These are phyloP conservation scores for Podaxis pistillaris DNA, from an alignment of 768 basidiomycete species.

Conservation along the genomic window DNA sequence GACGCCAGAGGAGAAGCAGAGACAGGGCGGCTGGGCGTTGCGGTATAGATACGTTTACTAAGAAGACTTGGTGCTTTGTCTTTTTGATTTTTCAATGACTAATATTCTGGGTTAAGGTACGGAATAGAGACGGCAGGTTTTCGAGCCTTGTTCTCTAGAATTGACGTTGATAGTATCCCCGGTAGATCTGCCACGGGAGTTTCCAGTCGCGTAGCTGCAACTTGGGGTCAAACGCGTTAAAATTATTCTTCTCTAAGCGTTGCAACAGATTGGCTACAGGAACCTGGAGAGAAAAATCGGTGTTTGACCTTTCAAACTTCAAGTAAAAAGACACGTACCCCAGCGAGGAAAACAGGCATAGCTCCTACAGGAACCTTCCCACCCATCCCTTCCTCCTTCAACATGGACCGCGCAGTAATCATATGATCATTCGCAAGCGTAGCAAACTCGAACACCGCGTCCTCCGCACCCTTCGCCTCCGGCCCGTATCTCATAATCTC, in stretches of 20 bases:
- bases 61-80: not conserved
- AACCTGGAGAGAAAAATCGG: conserved; percentile 41
- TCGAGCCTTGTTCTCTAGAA: conserved; percentile 27
- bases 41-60: conserved; percentile 40
- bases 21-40: conserved; percentile 36
- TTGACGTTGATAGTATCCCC: conserved; percentile 36
- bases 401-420: conserved; percentile 71
- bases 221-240: conserved; percentile 66
- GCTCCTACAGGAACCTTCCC: conserved; percentile 54
- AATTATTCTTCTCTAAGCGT: conserved; percentile 66
- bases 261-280: conserved; percentile 64
- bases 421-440: conserved; percentile 80
- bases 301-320: conserved; percentile 19
- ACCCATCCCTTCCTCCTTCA: conserved; percentile 47
- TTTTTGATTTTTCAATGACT: not conserved
- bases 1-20: conserved; percentile 25
- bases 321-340: conserved; percentile 46
- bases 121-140: not conserved
- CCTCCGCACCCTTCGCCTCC: conserved; percentile 58
- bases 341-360: conserved; percentile 71
- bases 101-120: not conserved
- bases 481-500: conserved; percentile 65
- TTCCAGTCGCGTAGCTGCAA: conserved; percentile 72
- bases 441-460: conserved; percentile 84
- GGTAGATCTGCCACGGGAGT: conserved; percentile 70